phyloP scores from a whole-genome alignment of 2,329 filamentous ascomycete genomes.

The Botrytis hyacinthi region DNA sequence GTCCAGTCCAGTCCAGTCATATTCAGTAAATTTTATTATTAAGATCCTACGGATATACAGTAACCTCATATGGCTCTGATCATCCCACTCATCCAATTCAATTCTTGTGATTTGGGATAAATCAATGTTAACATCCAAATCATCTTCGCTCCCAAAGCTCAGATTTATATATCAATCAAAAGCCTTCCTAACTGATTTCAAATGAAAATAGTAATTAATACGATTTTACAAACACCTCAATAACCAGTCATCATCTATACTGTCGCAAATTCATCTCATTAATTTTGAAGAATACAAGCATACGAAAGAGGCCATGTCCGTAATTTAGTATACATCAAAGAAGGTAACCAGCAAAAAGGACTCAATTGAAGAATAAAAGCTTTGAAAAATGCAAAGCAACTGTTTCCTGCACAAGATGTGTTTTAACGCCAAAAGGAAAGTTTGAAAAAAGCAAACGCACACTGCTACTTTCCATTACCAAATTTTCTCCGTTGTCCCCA shows the following conservation, averaged over 20 bases:
- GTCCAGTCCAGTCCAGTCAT: background rate
- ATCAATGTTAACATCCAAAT: background rate
- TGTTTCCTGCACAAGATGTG: conserved; percentile 8
- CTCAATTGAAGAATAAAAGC: background rate
- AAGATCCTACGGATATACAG: background rate
- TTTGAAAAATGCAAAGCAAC: background rate
- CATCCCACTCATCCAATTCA: too few relatives aligned
- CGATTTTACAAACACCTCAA: background rate
- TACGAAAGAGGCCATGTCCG: background rate
- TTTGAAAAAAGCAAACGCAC: conserved; percentile 9
- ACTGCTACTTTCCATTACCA: conserved; percentile 1
- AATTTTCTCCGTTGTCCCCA: conserved; percentile 7
- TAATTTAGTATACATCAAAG: conserved; percentile 16
- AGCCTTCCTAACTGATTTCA: too few relatives aligned
- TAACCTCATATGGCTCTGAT: background rate
- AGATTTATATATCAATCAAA: background rate
- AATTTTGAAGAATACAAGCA: conserved; percentile 5
- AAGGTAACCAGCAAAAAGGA: conserved; percentile 8
- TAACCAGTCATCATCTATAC: background rate
- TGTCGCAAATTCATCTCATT: conserved; percentile 6
- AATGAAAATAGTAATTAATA: background rate
- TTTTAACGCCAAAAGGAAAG: conserved; percentile 5
- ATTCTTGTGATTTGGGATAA: background rate
- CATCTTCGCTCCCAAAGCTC: background rate
- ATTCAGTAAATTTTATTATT: background rate